Conservation (phyloP, 2,329 filamentous ascomycete genomes). For the Fusarium dimerum region DNA sequence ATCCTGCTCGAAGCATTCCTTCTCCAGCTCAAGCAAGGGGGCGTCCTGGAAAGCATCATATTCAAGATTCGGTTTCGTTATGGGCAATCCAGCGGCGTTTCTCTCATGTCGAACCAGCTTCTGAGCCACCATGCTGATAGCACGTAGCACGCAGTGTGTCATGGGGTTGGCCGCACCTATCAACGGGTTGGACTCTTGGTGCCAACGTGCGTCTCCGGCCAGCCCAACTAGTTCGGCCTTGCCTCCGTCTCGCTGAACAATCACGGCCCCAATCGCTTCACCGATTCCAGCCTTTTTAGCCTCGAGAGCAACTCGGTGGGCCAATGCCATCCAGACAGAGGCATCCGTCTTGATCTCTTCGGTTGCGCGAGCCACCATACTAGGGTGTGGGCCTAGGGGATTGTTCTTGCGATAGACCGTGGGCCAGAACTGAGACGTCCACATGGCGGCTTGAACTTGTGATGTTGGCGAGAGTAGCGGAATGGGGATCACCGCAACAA, state of each 20-base stretch:
- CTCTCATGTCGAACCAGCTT: conserved; percentile 61
- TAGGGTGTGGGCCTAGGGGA: conserved; percentile 80
- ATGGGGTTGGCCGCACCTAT: conserved; percentile 67
- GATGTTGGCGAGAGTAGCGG: conserved; percentile 75
- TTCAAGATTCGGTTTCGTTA: conserved; percentile 44
- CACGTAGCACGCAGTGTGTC: conserved; percentile 75
- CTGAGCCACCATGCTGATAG: conserved; percentile 79
- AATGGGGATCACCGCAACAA: conserved; percentile 65
- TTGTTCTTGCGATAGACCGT: conserved; percentile 86
- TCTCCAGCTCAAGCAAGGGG: conserved; percentile 69
- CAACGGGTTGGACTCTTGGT: conserved; percentile 49
- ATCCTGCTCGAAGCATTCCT: conserved; percentile 61
- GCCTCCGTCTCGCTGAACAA: conserved; percentile 64
- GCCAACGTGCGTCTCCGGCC: conserved; percentile 75
- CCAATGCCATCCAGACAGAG: conserved; percentile 67
- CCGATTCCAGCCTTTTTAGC: conserved; percentile 61
- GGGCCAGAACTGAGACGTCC: conserved; percentile 80
- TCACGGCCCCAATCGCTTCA: conserved; percentile 71
- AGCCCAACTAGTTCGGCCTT: conserved; percentile 65
- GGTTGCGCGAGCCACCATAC: conserved; percentile 69
- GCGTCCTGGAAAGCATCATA: conserved; percentile 68
- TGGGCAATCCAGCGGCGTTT: conserved; percentile 36
- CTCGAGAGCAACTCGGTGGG: conserved; percentile 63
- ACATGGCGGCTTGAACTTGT: conserved; percentile 70
- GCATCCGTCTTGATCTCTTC: conserved; percentile 67